Evolutionary conservation across 495 filamentous ascomycete genomes (phyloP).

Genomic region (Trichoderma reesei): DNA sequence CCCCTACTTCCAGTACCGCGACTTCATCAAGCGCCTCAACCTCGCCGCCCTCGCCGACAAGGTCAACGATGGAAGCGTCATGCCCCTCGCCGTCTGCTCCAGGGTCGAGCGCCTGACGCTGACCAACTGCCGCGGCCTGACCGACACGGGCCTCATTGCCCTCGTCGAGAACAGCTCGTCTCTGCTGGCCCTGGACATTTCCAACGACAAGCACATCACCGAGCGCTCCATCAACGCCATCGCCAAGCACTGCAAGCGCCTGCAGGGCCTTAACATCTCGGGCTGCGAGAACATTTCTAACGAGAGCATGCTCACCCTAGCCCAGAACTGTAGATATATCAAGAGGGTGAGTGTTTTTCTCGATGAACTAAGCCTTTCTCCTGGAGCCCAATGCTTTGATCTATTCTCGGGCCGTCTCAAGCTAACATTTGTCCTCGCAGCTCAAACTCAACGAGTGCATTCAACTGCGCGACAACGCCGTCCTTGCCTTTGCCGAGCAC

Average conservation of each 20-base stretch:
- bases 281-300: slow-evolving; percentile 78
- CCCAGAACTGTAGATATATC: slow-evolving; percentile 72
- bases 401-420: slow-evolving; percentile 17
- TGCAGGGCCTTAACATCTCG: slow-evolving; percentile 92
- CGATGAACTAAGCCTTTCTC: not conserved
- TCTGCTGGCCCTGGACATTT: slow-evolving; percentile 86
- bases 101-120: slow-evolving; percentile 88
- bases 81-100: slow-evolving; percentile 74
- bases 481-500: slow-evolving; percentile 74
- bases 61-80: slow-evolving; percentile 83
- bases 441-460: slow-evolving; percentile 88
- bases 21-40: slow-evolving; percentile 85
- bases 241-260: slow-evolving; percentile 64
- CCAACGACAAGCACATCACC: slow-evolving; percentile 67
- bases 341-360: slow-evolving; percentile 58
- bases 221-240: slow-evolving; percentile 74
- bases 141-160: slow-evolving; percentile 71
- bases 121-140: slow-evolving; percentile 78
- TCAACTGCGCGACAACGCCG: slow-evolving; percentile 67
- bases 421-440: slow-evolving; percentile 30
- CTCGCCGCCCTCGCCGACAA: slow-evolving; percentile 63
- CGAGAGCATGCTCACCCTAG: slow-evolving; percentile 71
- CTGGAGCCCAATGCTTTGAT: not conserved
- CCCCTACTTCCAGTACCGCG: slow-evolving; percentile 74
- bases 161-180: slow-evolving; percentile 71